phyloP scores from a whole-genome alignment of 1,139 yeast genomes.

The Yamadazyma taylorii region DNA sequence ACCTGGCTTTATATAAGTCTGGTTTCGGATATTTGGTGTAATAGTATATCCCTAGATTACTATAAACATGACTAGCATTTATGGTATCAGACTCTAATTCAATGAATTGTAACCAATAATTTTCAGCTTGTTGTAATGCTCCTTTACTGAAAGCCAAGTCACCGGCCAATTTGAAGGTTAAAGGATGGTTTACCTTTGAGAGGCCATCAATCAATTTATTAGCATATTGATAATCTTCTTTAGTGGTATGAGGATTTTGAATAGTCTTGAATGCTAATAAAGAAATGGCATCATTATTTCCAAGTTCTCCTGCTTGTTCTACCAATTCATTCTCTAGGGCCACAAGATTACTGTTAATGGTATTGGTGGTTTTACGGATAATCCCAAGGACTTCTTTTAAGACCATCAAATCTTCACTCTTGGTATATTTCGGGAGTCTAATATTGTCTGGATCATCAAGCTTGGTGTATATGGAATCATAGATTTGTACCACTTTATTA shows the following conservation, averaged over 20 bases:
- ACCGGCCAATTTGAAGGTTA: slow-evolving; percentile 71
- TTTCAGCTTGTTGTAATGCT: slow-evolving; percentile 50
- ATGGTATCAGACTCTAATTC: slow-evolving; percentile 54
- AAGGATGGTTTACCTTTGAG: slow-evolving; percentile 63
- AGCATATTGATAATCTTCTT: slow-evolving; percentile 64
- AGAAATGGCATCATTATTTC: slow-evolving; percentile 78
- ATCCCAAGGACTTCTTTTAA: slow-evolving; percentile 68
- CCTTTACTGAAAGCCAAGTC: slow-evolving; percentile 59
- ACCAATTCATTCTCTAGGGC: slow-evolving; percentile 68
- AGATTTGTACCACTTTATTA: slow-evolving; percentile 52
- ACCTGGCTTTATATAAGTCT: slow-evolving; percentile 51
- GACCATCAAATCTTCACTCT: slow-evolving; percentile 60
- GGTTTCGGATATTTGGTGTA: slow-evolving; percentile 39
- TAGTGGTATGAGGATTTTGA: slow-evolving; percentile 27
- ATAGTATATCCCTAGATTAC: slow-evolving; percentile 65
- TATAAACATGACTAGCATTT: slow-evolving; percentile 70
- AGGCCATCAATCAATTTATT: slow-evolving; percentile 59
- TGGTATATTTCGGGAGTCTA: slow-evolving; percentile 44
- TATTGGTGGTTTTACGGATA: slow-evolving; percentile 59
- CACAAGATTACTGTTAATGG: slow-evolving; percentile 54
- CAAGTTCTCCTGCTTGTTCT: slow-evolving; percentile 81
- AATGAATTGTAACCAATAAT: slow-evolving; percentile 62
- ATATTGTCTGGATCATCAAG: slow-evolving; percentile 38
- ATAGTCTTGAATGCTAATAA: slow-evolving; percentile 66
- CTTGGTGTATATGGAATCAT: slow-evolving; percentile 48